Conservation (phyloP, 2,329 filamentous ascomycete species). For the Exserohilum rostratum region DNA sequence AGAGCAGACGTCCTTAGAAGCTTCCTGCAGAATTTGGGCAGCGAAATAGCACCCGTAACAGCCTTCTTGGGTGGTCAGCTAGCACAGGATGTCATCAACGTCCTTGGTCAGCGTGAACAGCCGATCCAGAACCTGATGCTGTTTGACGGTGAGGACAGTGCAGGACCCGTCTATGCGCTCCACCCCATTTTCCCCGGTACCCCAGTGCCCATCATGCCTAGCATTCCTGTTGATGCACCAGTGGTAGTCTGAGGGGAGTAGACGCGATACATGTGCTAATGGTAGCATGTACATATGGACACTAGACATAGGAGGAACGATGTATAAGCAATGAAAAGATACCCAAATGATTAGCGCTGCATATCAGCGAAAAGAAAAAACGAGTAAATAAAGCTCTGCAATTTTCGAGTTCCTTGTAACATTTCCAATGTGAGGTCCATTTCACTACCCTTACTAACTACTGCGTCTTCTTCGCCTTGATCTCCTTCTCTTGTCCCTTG, state of each 20-base stretch:
- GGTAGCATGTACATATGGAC: neutral
- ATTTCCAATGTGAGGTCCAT: neutral
- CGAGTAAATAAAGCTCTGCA: conserved; percentile 1
- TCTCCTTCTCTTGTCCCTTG: neutral
- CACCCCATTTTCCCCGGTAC: conserved; percentile 65
- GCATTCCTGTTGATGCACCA: conserved; percentile 30
- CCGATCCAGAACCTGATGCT: conserved; percentile 94
- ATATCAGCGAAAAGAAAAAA: neutral
- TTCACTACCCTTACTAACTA: conserved; percentile 6
- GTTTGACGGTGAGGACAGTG: conserved; percentile 83
- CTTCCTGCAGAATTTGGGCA: conserved; percentile 85
- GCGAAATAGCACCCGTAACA: conserved; percentile 83
- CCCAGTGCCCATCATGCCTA: conserved; percentile 30
- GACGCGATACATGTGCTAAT: neutral
- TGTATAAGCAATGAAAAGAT: conserved; percentile 6
- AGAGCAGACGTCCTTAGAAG: conserved; percentile 71
- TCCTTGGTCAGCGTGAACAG: conserved; percentile 87
- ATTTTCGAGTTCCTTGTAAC: neutral
- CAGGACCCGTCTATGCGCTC: conserved; percentile 79
- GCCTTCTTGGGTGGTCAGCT: conserved; percentile 89
- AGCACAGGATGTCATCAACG: conserved; percentile 96
- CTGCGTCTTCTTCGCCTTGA: conserved; percentile 31
- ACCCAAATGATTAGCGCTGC: conserved; percentile 10
- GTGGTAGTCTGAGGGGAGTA: neutral
- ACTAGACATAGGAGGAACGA: neutral